Base-by-base conservation (phyloP, 768 basidiomycete genomes). In the Tephrocybe sp. region DNA sequence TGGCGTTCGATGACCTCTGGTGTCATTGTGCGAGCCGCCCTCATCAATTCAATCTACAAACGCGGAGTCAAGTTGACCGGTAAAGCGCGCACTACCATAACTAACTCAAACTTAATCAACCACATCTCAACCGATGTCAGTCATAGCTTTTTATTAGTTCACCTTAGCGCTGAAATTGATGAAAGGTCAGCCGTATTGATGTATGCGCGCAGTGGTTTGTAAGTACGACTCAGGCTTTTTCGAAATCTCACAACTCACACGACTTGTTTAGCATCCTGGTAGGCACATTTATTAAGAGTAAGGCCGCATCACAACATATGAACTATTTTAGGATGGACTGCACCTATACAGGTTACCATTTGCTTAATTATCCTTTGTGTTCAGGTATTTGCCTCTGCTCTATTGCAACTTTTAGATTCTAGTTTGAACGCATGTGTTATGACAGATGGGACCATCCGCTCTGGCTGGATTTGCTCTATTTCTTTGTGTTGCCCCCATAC, bases 151-250 rank as follows among this genome's bases (percentile, higher is more conserved):
- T 30, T 24, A 24, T 12, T 16, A 15, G 25, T 35, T 21, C 16
- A 22, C 40, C 25, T 43, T 41, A 19, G 8, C 44, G 7, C 28
- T 42, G 55, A 21, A 43, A 27, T 35, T n/a, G n/a, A 26, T 45
- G 47, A 16, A 8, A 79, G 78, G 71, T 81, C 32, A 80, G 79
- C 60, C 71, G 81, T 35, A 69, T 84, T 37, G 81, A 84, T 55
- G 70, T 75, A 8, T 78, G 80, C 57, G 80, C 84, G 1, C 86
- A 87, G 65, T 89, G 84, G 84, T 86, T 86, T 73, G 80, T 82
- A 58, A 77, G 80, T 77, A 49, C 27, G 28, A 44, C 51, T 13
- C 51, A 13, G 22, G 28, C 19, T 24, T n/a, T 31, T 34, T 47
- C 22, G 52, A 30, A 45, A 8, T 21, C 24, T 15, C 39, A 22